phyloP scores from a whole-genome alignment of 2,329 filamentous ascomycete genomes.

The Paecilomyces fulvus region DNA sequence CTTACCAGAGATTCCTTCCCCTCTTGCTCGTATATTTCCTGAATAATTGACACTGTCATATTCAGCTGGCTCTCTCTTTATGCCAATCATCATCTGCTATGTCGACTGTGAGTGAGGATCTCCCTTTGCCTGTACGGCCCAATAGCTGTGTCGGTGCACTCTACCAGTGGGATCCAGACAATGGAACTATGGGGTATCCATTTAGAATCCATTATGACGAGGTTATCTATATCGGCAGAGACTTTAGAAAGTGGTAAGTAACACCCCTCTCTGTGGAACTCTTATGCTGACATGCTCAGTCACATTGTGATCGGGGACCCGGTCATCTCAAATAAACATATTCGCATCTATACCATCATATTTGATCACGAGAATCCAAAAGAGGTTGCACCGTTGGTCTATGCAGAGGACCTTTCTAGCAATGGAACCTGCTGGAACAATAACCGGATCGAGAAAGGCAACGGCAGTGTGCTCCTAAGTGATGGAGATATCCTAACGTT shows the following conservation, averaged over 20 bases:
- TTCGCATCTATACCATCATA: conserved; percentile 36
- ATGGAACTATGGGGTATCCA: conserved; percentile 5
- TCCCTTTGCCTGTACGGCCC: neutral
- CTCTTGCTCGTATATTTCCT: neutral
- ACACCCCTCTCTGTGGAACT: neutral
- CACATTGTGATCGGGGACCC: conserved; percentile 25
- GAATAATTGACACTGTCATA: neutral
- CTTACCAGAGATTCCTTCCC: neutral
- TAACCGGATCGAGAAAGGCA: conserved; percentile 22
- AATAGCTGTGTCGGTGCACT: conserved; percentile 14
- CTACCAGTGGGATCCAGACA: conserved; percentile 13
- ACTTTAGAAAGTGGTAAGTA: conserved; percentile 23
- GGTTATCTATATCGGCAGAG: conserved; percentile 30
- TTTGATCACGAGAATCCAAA: conserved; percentile 30
- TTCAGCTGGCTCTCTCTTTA: neutral
- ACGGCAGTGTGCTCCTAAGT: conserved; percentile 28
- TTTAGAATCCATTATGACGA: conserved; percentile 19
- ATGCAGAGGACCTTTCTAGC: conserved; percentile 34
- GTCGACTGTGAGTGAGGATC: neutral
- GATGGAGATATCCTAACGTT: conserved; percentile 30
- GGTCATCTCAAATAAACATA: conserved; percentile 32
- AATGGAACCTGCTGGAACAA: conserved; percentile 36
- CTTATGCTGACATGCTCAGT: conserved; percentile 12
- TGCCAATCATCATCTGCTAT: neutral
- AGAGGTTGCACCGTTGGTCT: conserved; percentile 34